Evolutionary conservation across 202 grass and related monocot genomes (phyloP).

Genomic region (Schoenoplectus tabernaemontani): DNA sequence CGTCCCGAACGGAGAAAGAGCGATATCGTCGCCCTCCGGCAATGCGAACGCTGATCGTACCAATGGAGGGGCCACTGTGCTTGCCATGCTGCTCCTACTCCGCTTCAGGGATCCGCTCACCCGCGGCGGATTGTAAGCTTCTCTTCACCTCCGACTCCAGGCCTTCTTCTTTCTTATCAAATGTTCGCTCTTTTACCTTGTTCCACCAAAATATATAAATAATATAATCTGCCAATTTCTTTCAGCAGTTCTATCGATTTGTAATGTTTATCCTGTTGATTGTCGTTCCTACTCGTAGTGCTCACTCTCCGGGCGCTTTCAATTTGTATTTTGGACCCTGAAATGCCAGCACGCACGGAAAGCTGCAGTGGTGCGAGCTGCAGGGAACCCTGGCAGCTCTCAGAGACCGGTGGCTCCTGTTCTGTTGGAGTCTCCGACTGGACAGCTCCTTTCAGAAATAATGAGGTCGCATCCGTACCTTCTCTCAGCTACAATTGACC

Average conservation of each 20-base stretch:
- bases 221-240: background rate
- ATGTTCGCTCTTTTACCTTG: slow-evolving; percentile 3
- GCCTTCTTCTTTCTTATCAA: slow-evolving; percentile 4
- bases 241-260: no score
- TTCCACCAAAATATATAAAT: background rate
- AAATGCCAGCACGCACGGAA: background rate
- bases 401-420: slow-evolving; percentile 56
- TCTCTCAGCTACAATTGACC: slow-evolving; percentile 67
- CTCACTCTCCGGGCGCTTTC: background rate
- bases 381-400: slow-evolving; percentile 42
- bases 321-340: background rate
- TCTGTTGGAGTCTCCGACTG: slow-evolving; percentile 74
- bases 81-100: slow-evolving; percentile 10
- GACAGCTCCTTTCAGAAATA: slow-evolving; percentile 78
- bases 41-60: slow-evolving; percentile 1
- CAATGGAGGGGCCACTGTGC: slow-evolving; percentile 17
- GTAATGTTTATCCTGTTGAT: no score
- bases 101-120: slow-evolving; percentile 14
- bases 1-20: background rate
- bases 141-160: slow-evolving; percentile 16
- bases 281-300: background rate
- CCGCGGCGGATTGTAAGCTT: slow-evolving; percentile 8
- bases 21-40: background rate
- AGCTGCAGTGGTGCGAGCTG: slow-evolving; percentile 38
- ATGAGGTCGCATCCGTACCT: slow-evolving; percentile 76